phyloP scores from a whole-genome alignment of 2,329 filamentous ascomycete species.

The Ceratocystis diversiconidia region DNA sequence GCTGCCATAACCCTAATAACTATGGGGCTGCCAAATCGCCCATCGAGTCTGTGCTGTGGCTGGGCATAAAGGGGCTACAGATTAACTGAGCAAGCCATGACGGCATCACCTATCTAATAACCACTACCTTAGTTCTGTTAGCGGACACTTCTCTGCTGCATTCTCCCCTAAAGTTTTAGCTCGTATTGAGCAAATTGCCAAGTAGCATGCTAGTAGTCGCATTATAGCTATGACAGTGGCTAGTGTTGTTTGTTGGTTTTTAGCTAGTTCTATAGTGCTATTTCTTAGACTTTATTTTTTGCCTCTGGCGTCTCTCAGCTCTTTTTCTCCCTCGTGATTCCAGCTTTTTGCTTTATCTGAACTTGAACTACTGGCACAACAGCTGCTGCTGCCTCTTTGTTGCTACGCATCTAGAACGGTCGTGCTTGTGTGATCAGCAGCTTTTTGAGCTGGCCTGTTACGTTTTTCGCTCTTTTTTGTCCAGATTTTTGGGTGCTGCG shows the following conservation, averaged over 20 bases:
- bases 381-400: neutral
- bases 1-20: neutral
- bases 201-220: neutral
- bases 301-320: too few relatives aligned
- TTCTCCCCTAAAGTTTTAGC: neutral
- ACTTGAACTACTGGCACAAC: neutral
- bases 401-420: neutral
- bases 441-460: neutral
- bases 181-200: neutral
- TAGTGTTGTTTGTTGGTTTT: neutral
- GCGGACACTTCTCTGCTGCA: neutral
- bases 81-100: neutral
- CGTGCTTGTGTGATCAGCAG: slow-evolving; percentile 2
- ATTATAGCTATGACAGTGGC: neutral
- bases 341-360: neutral
- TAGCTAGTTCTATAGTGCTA: neutral
- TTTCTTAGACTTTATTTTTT: neutral
- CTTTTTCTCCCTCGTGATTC: neutral
- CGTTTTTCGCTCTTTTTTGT: neutral
- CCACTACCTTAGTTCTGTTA: too few relatives aligned
- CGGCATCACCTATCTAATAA: neutral
- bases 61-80: slow-evolving; percentile 2
- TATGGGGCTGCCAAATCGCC: too few relatives aligned
- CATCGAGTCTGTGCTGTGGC: neutral
- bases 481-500: neutral